These are phyloP conservation scores for Calcarisporium arbuscula DNA, from an alignment of 2,329 filamentous ascomycete species.

Conservation along the genomic window DNA sequence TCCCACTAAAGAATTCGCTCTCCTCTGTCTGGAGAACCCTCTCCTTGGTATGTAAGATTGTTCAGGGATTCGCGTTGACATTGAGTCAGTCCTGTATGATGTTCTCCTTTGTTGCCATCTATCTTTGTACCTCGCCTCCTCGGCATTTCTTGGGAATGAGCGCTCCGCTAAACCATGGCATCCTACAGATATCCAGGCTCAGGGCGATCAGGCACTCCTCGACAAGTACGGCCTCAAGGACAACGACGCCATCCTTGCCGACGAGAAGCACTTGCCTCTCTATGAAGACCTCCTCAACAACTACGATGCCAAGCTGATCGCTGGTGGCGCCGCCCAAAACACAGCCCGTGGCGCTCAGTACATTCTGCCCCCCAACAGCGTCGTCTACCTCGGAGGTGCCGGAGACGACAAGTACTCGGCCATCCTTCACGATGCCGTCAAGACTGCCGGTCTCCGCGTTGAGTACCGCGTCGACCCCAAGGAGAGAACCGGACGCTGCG, in stretches of 20 bases:
- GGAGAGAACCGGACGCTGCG: slow-evolving; percentile 85
- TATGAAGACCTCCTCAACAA: slow-evolving; percentile 93
- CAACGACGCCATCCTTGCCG: slow-evolving; percentile 96
- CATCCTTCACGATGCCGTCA: slow-evolving; percentile 78
- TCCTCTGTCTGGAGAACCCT: slow-evolving; percentile 95
- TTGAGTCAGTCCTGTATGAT: background rate
- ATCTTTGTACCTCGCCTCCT: background rate
- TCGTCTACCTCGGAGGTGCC: slow-evolving; percentile 89
- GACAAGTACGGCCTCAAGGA: slow-evolving; percentile 90
- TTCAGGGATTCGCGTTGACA: too few species aligned
- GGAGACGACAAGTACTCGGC: slow-evolving; percentile 95
- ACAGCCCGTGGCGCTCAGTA: slow-evolving; percentile 95
- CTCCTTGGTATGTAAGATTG: slow-evolving; percentile 82
- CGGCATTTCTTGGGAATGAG: background rate
- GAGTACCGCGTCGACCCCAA: slow-evolving; percentile 89
- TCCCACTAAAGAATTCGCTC: slow-evolving; percentile 70
- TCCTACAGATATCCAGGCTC: slow-evolving; percentile 75
- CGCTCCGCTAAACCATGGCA: slow-evolving; percentile 1
- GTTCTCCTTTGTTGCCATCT: too few species aligned
- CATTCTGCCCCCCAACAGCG: slow-evolving; percentile 81
- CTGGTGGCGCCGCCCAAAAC: slow-evolving; percentile 95
- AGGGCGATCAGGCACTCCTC: slow-evolving; percentile 75
- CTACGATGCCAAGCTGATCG: slow-evolving; percentile 88
- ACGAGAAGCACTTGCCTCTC: slow-evolving; percentile 80
- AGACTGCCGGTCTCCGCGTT: slow-evolving; percentile 80